Conservation (phyloP, 139 green algal species). For the Coelastrella sp. region DNA sequence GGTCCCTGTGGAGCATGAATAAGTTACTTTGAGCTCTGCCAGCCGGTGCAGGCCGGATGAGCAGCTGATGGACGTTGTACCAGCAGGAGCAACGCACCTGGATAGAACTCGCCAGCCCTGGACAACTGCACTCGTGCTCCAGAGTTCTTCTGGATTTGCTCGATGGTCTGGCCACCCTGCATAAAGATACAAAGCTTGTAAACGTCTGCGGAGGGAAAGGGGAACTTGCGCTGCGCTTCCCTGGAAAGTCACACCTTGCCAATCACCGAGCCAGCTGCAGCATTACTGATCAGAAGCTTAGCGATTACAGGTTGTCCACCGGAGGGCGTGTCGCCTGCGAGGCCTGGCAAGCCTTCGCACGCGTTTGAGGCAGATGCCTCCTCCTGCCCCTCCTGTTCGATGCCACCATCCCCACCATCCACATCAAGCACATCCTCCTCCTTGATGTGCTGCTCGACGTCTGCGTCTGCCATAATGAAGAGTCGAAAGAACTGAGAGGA, state of each 20-base stretch:
- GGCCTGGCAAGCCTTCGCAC: constrained; percentile 25
- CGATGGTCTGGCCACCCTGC: constrained; percentile 68
- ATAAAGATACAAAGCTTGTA: neutral
- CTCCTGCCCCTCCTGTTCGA: constrained; percentile 13
- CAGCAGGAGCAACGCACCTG: constrained; percentile 52
- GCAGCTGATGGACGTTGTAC: neutral
- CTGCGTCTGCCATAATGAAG: constrained; percentile 29
- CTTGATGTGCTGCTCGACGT: neutral
- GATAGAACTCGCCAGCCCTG: constrained; percentile 73
- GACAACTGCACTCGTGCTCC: constrained; percentile 75
- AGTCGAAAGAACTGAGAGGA: neutral
- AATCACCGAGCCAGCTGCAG: constrained; percentile 73
- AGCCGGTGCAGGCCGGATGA: too few relatives aligned
- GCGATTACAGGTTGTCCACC: constrained; percentile 33
- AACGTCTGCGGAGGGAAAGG: too few relatives aligned
- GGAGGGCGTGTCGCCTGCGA: constrained; percentile 26
- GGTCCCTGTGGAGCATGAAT: constrained; percentile 75
- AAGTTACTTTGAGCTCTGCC: too few relatives aligned
- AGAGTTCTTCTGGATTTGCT: constrained; percentile 74
- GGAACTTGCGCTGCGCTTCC: too few relatives aligned
- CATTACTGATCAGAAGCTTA: constrained; percentile 76
- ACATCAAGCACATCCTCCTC: constrained; percentile 14
- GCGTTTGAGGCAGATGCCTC: constrained; percentile 21
- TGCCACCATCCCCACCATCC: neutral
- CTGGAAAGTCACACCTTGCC: constrained; percentile 58